phyloP scores from a whole-genome alignment of 768 basidiomycete genomes.

The Pseudohyphozyma bogoriensis region DNA sequence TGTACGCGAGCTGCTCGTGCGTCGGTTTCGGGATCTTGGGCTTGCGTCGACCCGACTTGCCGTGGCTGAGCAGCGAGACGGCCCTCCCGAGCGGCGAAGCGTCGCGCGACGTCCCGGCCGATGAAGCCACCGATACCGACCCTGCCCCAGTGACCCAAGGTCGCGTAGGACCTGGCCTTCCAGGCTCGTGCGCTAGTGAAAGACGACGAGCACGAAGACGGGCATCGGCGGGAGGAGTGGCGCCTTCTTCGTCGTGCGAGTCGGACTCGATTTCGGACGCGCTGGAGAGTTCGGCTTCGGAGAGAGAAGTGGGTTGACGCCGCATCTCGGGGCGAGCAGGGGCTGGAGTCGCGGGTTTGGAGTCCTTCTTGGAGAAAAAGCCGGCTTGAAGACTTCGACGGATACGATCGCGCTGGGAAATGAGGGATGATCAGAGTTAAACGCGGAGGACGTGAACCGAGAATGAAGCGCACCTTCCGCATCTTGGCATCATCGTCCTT shows the following conservation, averaged over 20 bases:
- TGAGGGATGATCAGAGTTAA: not conserved
- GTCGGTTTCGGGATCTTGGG: slow-evolving; percentile 27
- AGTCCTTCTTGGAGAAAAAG: slow-evolving; percentile 18
- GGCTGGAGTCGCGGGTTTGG: not conserved
- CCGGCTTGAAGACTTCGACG: slow-evolving; percentile 20
- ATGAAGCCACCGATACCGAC: not conserved
- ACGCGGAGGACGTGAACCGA: not conserved
- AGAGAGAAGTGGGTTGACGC: slow-evolving; percentile 4
- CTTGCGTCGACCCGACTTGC: slow-evolving; percentile 4
- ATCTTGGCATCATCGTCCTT: slow-evolving; percentile 67
- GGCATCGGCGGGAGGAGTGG: too few relatives aligned
- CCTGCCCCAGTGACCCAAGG: not conserved
- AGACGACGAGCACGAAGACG: too few relatives aligned
- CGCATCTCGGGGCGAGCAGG: not conserved
- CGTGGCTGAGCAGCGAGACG: slow-evolving; percentile 3
- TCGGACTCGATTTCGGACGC: slow-evolving; percentile 22
- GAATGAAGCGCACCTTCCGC: slow-evolving; percentile 44
- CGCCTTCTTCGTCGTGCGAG: slow-evolving; percentile 6
- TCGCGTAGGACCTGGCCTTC: slow-evolving; percentile 3
- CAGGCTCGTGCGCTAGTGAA: too few relatives aligned
- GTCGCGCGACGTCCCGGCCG: slow-evolving; percentile 6
- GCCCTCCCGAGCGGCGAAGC: slow-evolving; percentile 23
- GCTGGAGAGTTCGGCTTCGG: slow-evolving; percentile 11
- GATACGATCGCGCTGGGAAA: slow-evolving; percentile 23
- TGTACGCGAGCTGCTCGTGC: slow-evolving; percentile 29